Percentiles rank a stretch among this genome's conserved stretches.
Evolutionary conservation across 2,329 filamentous ascomycete genomes (phyloP).

Genomic region (Trichoderma hamatum): DNA sequence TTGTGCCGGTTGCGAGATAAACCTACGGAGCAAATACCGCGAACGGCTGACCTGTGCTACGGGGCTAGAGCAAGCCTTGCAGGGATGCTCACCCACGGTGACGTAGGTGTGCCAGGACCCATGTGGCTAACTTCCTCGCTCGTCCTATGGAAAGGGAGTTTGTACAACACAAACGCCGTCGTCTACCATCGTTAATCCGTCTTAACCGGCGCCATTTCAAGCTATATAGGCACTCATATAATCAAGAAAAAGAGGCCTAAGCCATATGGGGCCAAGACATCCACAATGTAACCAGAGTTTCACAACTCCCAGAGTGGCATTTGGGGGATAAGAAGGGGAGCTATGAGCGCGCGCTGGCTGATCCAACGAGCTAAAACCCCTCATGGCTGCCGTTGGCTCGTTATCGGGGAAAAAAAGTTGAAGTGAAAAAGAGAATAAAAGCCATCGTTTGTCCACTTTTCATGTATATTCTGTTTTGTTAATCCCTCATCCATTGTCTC

Average conservation of each 20-base stretch:
- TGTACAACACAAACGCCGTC: conserved; percentile 18
- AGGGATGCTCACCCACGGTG: conserved; percentile 25
- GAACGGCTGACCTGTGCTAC: conserved; percentile 10
- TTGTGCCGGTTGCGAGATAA: conserved; percentile 1
- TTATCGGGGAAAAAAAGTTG: not conserved
- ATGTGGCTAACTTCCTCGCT: conserved; percentile 21
- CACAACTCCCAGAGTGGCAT: conserved; percentile 18
- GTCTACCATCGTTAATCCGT: conserved; percentile 17
- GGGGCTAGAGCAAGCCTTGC: conserved; percentile 14
- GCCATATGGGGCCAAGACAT: conserved; percentile 18
- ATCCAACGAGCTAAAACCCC: conserved; percentile 18
- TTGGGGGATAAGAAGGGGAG: not conserved
- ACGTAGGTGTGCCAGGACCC: conserved; percentile 25
- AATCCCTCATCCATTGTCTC: conserved; percentile 14
- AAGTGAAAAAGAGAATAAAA: not conserved
- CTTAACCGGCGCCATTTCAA: conserved; percentile 15
- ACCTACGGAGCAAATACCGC: conserved; percentile 17
- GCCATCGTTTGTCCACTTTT: not conserved
- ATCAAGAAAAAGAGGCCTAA: conserved; percentile 15
- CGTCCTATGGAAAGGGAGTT: conserved; percentile 22
- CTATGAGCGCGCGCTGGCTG: not conserved
- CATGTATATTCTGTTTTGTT: not conserved
- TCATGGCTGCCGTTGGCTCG: conserved; percentile 14
- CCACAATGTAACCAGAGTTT: conserved; percentile 26
- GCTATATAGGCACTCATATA: not conserved